Base-by-base conservation (phyloP, 176 grass and related monocot species). In the Raddia guianensis region DNA sequence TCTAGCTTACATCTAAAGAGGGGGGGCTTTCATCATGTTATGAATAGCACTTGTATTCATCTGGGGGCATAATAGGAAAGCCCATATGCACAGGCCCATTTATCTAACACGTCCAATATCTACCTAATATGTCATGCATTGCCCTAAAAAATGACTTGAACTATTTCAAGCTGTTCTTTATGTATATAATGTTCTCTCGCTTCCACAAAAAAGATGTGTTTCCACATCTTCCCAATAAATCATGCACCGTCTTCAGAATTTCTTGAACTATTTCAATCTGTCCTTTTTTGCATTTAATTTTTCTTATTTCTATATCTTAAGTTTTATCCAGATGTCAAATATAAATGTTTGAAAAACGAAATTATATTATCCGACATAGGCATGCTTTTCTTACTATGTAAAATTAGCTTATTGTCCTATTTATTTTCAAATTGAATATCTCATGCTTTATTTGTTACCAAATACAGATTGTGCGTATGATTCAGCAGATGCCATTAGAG, bases 401-500 rank as follows among this genome's bases (percentile, higher is more conserved):
- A 2, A 62, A 53, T 52, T 45, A 47, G 12, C 40, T 80, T 46
- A 5, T 75, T 40, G n/a, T 3, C 1, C 16, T 72, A 43, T 71
- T 65, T 49, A 18, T 76, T 72, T 74, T 15, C 27, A 55, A 73
- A 72, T 42, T 62, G 16, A 65, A 59, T 2, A 14, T 57, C 3
- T 80, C 73, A 46, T 51, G 32, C 51, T 63, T 21, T 66, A 9
- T 47, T 85, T 72, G 32, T 75, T 33, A 72, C 63, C 82, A 65
- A 65, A 63, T 63, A 66, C 88, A 70, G 78, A 61, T 62, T 62
- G 86, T 78, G 79, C 62, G 40, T 91, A 73, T 63, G 75, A 84
- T 80, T 76, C 85, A 54, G 53, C 62, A 34, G 87, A 88, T 78
- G 72, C 67, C 80, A 82, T 92, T 68, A 89, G 64, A 49, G 68